Evolutionary conservation across 768 basidiomycete genomes (phyloP).

Genomic region (Amanita rubescens): DNA sequence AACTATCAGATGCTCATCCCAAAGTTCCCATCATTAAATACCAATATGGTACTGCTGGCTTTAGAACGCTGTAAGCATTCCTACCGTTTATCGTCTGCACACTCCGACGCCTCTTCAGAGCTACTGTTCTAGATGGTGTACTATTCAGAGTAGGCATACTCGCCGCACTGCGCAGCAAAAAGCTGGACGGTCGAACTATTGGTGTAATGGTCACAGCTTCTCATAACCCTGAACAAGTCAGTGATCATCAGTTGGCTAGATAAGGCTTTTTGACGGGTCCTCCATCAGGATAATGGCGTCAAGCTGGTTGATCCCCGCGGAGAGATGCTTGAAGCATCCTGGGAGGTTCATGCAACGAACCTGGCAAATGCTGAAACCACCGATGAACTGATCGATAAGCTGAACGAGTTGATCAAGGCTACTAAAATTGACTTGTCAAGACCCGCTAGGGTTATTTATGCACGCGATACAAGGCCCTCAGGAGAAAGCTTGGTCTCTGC

Average conservation of each 20-base stretch:
- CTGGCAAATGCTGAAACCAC: constrained; percentile 80
- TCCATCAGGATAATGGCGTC: constrained; percentile 87
- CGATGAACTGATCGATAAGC: constrained; percentile 58
- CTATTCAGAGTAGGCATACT: constrained; percentile 90
- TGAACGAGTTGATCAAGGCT: constrained; percentile 54
- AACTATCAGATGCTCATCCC: constrained; percentile 53
- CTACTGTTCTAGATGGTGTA: constrained; percentile 73
- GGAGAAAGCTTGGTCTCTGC: constrained; percentile 70
- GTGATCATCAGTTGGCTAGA: constrained; percentile 14
- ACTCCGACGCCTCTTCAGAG: constrained; percentile 34
- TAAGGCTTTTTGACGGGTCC: constrained; percentile 8
- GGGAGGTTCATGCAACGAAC: constrained; percentile 84
- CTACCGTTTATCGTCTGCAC: constrained; percentile 8
- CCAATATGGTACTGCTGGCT: constrained; percentile 92
- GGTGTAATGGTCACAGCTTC: constrained; percentile 99
- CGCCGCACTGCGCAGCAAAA: constrained; percentile 86
- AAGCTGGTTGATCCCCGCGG: constrained; percentile 96
- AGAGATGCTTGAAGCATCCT: constrained; percentile 92
- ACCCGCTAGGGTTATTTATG: constrained; percentile 82
- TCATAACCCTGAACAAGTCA: constrained; percentile 95
- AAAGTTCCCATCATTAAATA: constrained; percentile 66
- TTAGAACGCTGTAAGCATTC: constrained; percentile 73
- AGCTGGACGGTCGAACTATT: constrained; percentile 83
- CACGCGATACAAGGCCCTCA: constrained; percentile 88
- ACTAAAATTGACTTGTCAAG: constrained; percentile 72